Evolutionary conservation across 2,329 filamentous ascomycete genomes (phyloP), one percentile per base, ranked within the genome.

Genomic region (Penicillium sp.): DNA sequence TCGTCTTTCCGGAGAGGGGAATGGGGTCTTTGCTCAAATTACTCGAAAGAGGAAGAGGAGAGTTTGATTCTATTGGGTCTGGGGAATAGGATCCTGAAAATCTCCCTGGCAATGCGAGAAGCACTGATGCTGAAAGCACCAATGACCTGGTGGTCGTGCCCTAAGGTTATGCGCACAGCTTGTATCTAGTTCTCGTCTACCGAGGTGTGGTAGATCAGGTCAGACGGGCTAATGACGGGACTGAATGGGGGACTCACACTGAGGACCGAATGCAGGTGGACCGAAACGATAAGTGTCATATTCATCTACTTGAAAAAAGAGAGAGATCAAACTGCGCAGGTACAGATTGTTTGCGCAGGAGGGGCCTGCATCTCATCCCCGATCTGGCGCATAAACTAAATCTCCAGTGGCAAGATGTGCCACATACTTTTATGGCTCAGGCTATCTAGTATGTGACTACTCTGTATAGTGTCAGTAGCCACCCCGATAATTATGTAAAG

Each of bases 251-350:
- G 39, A 15, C n/a, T 27, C n/a, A 4, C 21, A n/a, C 15, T 27
- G 37, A 21, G 21, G 21, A 27, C 24, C 21, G n/a, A n/a, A 18
- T 42, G 39, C 39, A 42, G 24, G 13, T 42, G 39, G 26, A 42
- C 24, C 23, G 24, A 42, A 42, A 42, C 39, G 39, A 42, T 30
- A 21, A 42, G 10, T 42, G 39, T 42, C 39, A 42, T 42, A 13
- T 40, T 42, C 39, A 42, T 27, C 24, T 42, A 42, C 24, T 8
- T 42, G 39, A 42, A 42, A 42, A 26, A 45, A 51, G 34, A 36
- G 41, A 47, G 32, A 24, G 49, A 44, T 51, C 54, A 53, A 48
- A 51, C 43, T 29, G 49, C 46, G 54, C 54, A 54, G 54, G 54
- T 51, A 51, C 54, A 18, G 32, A 42, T 42, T 42, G 39, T 48